Base-by-base conservation (phyloP, 2,329 filamentous ascomycete species). In the Fusarium proliferatum region DNA sequence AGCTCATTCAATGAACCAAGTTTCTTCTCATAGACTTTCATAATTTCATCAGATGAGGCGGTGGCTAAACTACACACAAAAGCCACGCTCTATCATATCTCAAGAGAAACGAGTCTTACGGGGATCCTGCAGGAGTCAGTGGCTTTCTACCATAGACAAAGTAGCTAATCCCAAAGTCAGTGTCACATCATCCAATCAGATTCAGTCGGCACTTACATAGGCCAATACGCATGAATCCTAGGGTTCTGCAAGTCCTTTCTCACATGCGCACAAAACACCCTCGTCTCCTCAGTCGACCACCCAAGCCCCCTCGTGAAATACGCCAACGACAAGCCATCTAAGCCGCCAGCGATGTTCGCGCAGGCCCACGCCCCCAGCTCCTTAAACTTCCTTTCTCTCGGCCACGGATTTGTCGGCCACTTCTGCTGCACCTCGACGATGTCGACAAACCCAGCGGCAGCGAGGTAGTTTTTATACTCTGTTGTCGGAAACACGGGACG, bases 261-360 rank as follows among this genome's bases (percentile, higher is more conserved):
- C n/a, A 69, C 42, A n/a, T 69, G 33, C 17, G 48, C 28, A 41
- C 71, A 34, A 19, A 72, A 72, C 2, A 61, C 21, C 15, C 58
- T 57, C 12, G 69, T 67, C 30, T 72, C 58, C 28, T 70, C 69
- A 11, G 48, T 33, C 12, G 42, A 58, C 71, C 71, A 73, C 3
- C 69, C 71, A 7, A 66, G 61, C 9, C 65, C 69, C n/a, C 71
- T 71, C 8, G 80, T 80, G 15, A 82, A 75, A 13, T 77, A 63
- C 0, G 75, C 78, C 43, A 80, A 62, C 3, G 78, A 76, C 3
- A 81, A 42, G 0, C 76, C 77, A 56, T 81, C 80, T 15, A 80
- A 34, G 0, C 74, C 77, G 0, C 60, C 58, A 16, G 64, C 42
- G 6, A 76, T 61, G n/a, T 80, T 79, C 3, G 61, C 64, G 6